These are phyloP conservation scores for Fragilariopsis cylindrus DNA, from an alignment of 108 stramenopile species.

Conservation along the genomic window DNA sequence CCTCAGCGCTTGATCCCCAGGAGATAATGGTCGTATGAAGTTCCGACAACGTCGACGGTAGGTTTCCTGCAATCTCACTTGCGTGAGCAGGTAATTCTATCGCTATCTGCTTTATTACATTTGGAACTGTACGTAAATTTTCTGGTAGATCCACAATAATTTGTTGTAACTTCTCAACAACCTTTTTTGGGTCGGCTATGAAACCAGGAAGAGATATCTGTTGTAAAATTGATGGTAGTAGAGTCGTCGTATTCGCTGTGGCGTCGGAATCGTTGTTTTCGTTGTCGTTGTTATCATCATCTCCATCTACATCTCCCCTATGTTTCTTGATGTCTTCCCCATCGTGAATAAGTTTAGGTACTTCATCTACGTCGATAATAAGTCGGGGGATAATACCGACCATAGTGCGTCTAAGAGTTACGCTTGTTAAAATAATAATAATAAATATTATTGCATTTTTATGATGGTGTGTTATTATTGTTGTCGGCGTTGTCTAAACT, in stretches of 20 bases:
- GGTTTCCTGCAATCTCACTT: background rate
- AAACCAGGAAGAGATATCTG: constrained; percentile 1
- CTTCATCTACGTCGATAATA: constrained; percentile 13
- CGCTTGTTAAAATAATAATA: too few relatives aligned
- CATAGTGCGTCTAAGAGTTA: background rate
- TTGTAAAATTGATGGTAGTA: background rate
- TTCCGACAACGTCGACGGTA: background rate
- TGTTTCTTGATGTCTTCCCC: background rate
- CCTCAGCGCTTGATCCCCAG: background rate
- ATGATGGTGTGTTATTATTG: too few relatives aligned
- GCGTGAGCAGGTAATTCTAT: background rate
- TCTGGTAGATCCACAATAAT: background rate
- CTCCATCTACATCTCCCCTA: background rate
- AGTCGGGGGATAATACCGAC: constrained; percentile 9
- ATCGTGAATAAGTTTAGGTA: constrained; percentile 11
- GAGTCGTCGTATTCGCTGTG: too few relatives aligned
- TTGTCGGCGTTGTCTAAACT: too few relatives aligned
- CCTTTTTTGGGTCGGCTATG: background rate
- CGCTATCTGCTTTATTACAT: background rate
- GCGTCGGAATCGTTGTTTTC: background rate
- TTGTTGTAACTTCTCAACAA: background rate
- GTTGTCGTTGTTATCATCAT: background rate
- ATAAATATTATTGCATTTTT: too few relatives aligned
- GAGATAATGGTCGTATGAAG: background rate
- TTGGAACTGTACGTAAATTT: constrained; percentile 8